Evolutionary conservation across 2,329 filamentous ascomycete genomes (phyloP), one percentile per base, ranked within the genome.

Genomic region (Hawksworthiomyces lignivorus): DNA sequence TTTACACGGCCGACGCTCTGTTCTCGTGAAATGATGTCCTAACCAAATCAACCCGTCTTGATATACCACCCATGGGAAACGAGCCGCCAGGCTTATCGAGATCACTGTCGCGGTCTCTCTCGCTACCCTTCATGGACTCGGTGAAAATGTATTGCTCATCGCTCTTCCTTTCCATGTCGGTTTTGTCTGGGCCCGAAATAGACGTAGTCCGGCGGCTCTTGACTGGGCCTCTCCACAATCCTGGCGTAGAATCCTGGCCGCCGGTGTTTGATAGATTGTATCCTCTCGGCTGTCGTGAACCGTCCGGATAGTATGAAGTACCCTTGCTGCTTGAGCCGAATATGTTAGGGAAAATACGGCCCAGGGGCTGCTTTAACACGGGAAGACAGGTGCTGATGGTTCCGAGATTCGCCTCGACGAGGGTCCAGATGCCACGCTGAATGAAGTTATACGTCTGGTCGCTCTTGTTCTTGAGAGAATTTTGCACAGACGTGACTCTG

Each of bases 311-410:
- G 29, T 45, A 42, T 17, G 39, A 32, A n/a, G 27, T 20, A 7
- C 31, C 27, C n/a, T 35, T 38, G 20, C 36, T 41, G 20, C 44
- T 36, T 6, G 49, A 50, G 9, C 49, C 48, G 34, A 52, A 51
- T 11, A 52, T 34, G 19, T 39, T 45, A 26, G 50, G 50, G 31
- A 52, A 47, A 14, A 47, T 24, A 19, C 44, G 44, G 32, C 48
- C 48, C 32, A 54, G 22, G 4, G 50, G 49, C 24, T 51, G 48
- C 35, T 52, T 52, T 31, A 54, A 43, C 11, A 50, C 48, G n/a
- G 50, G 51, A 12, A 54, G 33, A 39, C 50, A 53, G 24, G 50
- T 39, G 41, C 52, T 51, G 41, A 54, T 53, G 37, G 50, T 51
- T 15, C 50, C 50, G 5, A 45, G 45, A 37, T 47, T 50, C 18